phyloP scores from a whole-genome alignment of 164 flowering plant genomes.

The Magnolia officinalis region DNA sequence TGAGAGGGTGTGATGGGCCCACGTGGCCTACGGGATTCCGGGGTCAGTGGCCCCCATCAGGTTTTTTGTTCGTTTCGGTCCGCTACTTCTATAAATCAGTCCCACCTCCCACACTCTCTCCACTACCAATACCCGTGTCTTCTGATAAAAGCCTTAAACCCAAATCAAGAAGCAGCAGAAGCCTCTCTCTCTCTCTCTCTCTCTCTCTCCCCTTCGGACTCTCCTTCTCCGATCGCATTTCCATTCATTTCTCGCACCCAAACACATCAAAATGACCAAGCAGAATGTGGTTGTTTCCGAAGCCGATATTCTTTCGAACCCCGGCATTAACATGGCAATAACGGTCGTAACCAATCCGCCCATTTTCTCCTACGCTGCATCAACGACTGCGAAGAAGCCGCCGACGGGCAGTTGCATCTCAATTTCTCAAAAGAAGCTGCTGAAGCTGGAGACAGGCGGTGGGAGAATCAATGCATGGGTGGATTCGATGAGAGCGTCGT shows the following conservation, averaged over 20 bases:
- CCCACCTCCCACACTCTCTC: not conserved
- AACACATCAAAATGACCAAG: slow-evolving; percentile 47
- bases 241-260: not conserved
- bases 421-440: slow-evolving; percentile 30
- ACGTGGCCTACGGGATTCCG: not conserved
- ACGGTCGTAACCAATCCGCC: slow-evolving; percentile 26
- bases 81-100: not conserved
- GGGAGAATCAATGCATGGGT: slow-evolving; percentile 52
- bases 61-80: not conserved
- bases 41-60: not conserved
- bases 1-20: not conserved
- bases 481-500: slow-evolving; percentile 74
- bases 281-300: slow-evolving; percentile 46
- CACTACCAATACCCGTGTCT: not conserved
- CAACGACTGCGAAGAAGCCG: slow-evolving; percentile 20
- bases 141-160: too few species aligned
- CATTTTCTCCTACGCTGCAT: slow-evolving; percentile 23
- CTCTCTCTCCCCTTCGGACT: not conserved
- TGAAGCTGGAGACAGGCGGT: slow-evolving; percentile 33
- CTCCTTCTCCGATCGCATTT: not conserved
- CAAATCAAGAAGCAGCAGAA: too few species aligned
- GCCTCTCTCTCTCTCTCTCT: not conserved
- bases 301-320: slow-evolving; percentile 7
- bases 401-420: slow-evolving; percentile 27
- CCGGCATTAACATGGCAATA: slow-evolving; percentile 28